Percentiles rank a stretch among this genome's conserved stretches.
phyloP scores from a whole-genome alignment of 345 rosid genomes.

The Passiflora organensis region DNA sequence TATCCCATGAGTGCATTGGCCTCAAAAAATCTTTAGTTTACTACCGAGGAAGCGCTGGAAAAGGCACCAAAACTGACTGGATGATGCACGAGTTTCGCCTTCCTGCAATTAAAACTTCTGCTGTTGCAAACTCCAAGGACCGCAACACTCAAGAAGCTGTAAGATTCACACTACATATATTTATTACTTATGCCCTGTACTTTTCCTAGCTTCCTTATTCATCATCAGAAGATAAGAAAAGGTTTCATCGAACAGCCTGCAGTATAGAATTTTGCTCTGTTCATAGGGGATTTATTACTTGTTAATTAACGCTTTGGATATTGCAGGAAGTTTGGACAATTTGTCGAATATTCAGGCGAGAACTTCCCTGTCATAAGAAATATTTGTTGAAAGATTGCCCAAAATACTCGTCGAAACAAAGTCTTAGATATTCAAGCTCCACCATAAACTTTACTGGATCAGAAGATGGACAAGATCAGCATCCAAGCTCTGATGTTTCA shows the following conservation, averaged over 20 bases:
- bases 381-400: conserved; percentile 2
- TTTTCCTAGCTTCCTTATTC: too few species aligned
- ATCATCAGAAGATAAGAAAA: too few species aligned
- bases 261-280: too few species aligned
- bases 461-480: neutral
- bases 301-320: too few species aligned
- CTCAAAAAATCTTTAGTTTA: conserved; percentile 47
- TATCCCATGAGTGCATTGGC: conserved; percentile 28
- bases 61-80: conserved; percentile 51
- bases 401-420: conserved; percentile 6
- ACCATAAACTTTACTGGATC: neutral
- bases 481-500: conserved; percentile 1
- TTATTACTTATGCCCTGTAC: too few species aligned
- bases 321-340: conserved; percentile 39
- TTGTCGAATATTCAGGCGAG: conserved; percentile 31
- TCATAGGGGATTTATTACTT: too few species aligned
- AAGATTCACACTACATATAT: too few species aligned
- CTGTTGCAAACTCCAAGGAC: neutral
- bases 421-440: neutral
- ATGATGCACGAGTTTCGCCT: conserved; percentile 61
- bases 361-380: conserved; percentile 14
- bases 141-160: conserved; percentile 20
- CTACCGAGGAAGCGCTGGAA: conserved; percentile 46
- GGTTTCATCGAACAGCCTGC: too few species aligned
- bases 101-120: conserved; percentile 7